Base-by-base conservation (phyloP, 2,329 filamentous ascomycete genomes). In the Tolypocladium paradoxum region DNA sequence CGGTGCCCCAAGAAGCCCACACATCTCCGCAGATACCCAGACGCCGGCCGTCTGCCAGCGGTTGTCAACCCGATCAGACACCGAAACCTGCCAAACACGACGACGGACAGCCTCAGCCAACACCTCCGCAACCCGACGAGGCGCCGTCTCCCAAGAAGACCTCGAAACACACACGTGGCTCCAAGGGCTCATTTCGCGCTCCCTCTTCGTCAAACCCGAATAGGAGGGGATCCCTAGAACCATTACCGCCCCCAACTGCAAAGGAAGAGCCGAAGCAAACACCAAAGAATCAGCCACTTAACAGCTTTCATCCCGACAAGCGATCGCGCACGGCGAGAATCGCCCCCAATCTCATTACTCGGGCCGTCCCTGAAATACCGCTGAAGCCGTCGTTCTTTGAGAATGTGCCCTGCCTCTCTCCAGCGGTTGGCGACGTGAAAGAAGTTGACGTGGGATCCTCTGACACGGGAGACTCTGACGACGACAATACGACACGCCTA, bases 371-470 rank as follows among this genome's bases (percentile, higher is more conserved):
- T 2, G 69, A 70, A 40, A 63, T 70, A 22, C 66, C 70, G 6
- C 54, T 63, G 1, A 68, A 66, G 38, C 65, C 69, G 6, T 64
- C 64, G 0, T 71, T 73, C 46, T 72, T 71, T 45, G 70, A 72
- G 48, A 70, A 70, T 43, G 58, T 73, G 7, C 53, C 57, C 9
- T 56, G 56, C 18, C 51, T 49, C 4, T 60, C 67, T 5, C 56
- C 65, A 35, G 38, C 55, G 4, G 46, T 58, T 9, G 53, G 58
- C 12, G 59, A 63, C 47, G 54, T 60, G 7, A 54, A 57, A 18
- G 58, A 61, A 45, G 49, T 60, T 7, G 57, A 57, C 6, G 48
- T 55, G 14, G 56, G 54, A 6, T 57, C 58, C 1, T 59, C 60
- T 8, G 59, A 61, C 18, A 53, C 51, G 11, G 54, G 54, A 24